Evolutionary conservation across 2,329 filamentous ascomycete genomes (phyloP).

Genomic region (Didymella lethalis): DNA sequence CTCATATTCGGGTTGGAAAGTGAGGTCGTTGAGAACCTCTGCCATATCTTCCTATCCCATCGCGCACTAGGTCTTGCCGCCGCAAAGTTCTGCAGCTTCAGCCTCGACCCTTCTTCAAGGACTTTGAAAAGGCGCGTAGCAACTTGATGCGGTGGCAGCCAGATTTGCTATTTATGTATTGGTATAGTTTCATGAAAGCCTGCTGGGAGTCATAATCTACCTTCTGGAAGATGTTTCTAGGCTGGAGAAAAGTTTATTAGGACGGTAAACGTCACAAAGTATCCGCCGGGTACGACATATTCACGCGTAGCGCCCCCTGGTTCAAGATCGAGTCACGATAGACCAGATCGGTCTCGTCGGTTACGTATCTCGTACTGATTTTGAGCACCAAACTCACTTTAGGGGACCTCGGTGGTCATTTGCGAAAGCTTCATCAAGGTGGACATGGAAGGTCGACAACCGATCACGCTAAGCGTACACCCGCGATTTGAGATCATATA

Average conservation of each 20-base stretch:
- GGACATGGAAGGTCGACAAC: background rate
- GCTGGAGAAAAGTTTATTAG: background rate
- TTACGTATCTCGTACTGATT: background rate
- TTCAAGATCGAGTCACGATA: background rate
- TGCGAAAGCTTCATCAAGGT: background rate
- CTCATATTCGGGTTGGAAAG: background rate
- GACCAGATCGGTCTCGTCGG: background rate
- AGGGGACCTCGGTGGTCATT: background rate
- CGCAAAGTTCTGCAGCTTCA: background rate
- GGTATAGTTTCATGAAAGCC: background rate
- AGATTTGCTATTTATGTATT: background rate
- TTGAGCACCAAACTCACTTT: background rate
- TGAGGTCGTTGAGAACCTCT: background rate
- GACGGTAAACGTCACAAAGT: background rate
- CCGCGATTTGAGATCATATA: conserved; percentile 3
- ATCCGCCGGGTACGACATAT: background rate
- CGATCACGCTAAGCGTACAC: background rate
- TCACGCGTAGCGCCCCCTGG: background rate
- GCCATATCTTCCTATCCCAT: background rate
- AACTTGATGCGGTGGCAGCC: background rate
- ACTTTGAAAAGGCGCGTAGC: background rate
- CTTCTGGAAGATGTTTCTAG: background rate
- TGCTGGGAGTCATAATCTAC: background rate
- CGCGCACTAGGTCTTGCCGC: background rate
- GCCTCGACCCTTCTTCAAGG: background rate